Percentiles rank a stretch among this genome's conserved stretches.
phyloP scores from a whole-genome alignment of 2,329 filamentous ascomycete species.

The Colletotrichum nymphaeae region DNA sequence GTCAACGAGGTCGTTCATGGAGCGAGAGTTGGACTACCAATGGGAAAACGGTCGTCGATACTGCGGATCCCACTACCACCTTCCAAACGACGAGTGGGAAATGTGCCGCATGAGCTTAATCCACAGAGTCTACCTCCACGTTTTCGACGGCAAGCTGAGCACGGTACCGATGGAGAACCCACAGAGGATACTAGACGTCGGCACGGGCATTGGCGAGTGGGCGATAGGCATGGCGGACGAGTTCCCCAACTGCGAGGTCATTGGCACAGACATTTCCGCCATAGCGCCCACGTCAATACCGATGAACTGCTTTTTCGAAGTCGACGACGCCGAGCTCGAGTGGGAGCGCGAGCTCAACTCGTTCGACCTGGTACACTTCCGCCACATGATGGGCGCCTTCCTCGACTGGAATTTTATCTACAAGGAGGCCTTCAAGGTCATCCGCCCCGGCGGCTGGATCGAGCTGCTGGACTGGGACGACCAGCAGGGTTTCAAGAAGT shows the following conservation, averaged over 20 bases:
- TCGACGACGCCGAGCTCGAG: slow-evolving; percentile 68
- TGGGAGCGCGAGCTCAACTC: slow-evolving; percentile 65
- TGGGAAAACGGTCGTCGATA: slow-evolving; percentile 72
- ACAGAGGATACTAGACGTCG: slow-evolving; percentile 64
- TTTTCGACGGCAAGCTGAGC: slow-evolving; percentile 57
- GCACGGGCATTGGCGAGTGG: slow-evolving; percentile 67
- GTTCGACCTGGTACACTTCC: slow-evolving; percentile 68
- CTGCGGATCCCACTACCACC: slow-evolving; percentile 68
- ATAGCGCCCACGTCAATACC: slow-evolving; percentile 68
- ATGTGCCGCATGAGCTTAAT: slow-evolving; percentile 71
- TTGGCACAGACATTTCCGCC: slow-evolving; percentile 69
- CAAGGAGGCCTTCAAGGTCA: slow-evolving; percentile 60
- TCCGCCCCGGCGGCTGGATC: slow-evolving; percentile 68
- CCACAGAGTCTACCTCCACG: slow-evolving; percentile 71
- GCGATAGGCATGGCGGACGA: slow-evolving; percentile 64
- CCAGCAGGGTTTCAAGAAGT: slow-evolving; percentile 46
- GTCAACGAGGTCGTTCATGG: slow-evolving; percentile 61
- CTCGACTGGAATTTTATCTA: slow-evolving; percentile 67
- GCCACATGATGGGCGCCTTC: slow-evolving; percentile 67
- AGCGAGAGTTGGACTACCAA: slow-evolving; percentile 64
- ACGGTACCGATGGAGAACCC: slow-evolving; percentile 54
- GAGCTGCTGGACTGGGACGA: slow-evolving; percentile 67
- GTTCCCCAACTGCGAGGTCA: slow-evolving; percentile 65
- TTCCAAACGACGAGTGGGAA: slow-evolving; percentile 75
- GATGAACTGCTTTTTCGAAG: slow-evolving; percentile 69